Evolutionary conservation across 768 basidiomycete species (phyloP), one percentile per base, ranked within the genome.

Genomic region (Phaffia australis): DNA sequence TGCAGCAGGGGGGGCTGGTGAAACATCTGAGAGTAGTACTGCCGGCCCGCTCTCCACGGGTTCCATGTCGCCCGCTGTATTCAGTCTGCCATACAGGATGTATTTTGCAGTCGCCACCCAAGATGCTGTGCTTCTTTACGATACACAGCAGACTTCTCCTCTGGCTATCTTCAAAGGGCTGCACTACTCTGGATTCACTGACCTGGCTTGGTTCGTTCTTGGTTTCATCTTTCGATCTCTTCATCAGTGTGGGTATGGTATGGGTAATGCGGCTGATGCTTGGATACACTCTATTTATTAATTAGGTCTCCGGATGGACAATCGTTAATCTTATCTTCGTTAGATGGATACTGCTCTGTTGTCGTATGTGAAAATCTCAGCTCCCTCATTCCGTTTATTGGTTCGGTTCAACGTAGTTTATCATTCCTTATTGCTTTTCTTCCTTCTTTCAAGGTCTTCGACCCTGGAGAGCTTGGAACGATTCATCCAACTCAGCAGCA

Each of bases 171-270:
- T 99, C 70, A 89, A 87, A 32, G 94, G 93, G 73, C 78, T 98
- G 69, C 95, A 99, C 77, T 98, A 95, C 75, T 91, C 94, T 69
- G 90, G 94, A 72, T 98, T 98, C 74, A 98, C 95, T 8, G 95
- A 99, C 78, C 81, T 95, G 77, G 84, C 87, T 51, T 99, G 95
- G 95, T 97, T 72, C 51, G 88, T 80, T 32, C 25, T 42, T 7
- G 60, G 56, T 51, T 46, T 47, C 60, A 47, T 35, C 21, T 48
- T 15, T 49, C 19, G n/a, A n/a, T 51, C 46, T 55, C 18, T 46
- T 42, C n/a, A 29, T 56, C 56, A 57, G 29, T 55, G 55, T 61
- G 48, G 46, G 57, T 66, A 19, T 23, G 52, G 19, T n/a, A 66
- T 61, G 70, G 27, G 64, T 21, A n/a, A 18, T 27, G 62, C 27